Evolutionary conservation across 331 rosid genomes (phyloP), one percentile per base, ranked within the genome.

Genomic region (Phaseolus coccineus): DNA sequence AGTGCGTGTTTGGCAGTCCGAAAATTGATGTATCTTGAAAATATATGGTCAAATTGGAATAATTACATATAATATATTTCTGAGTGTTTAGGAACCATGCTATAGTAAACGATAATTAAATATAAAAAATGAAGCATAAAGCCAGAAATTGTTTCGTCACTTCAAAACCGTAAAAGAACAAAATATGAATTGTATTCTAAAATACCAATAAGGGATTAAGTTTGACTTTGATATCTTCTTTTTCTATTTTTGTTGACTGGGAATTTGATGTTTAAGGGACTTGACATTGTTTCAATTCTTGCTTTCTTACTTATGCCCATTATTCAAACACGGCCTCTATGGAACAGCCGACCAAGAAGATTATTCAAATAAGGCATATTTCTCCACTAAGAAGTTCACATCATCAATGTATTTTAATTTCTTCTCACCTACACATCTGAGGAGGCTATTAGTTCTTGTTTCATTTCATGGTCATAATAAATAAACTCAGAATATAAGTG

Each of bases 391-490:
- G 8, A 73, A 63, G 40, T 72, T 68, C 53, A 58, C 80, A 80
- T 27, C 80, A 66, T 46, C 19, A 5, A 19, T 69, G 52, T 69
- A 42, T 57, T 30, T n/a, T 44, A 69, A n/a, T 69, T 68, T 55
- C 76, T 19, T 68, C 42, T 44, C 8, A 28, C 50, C 13, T 30
- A 47, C 35, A 24, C 39, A 39, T 7, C 9, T 37, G 58, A 69
- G 39, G 33, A 58, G 67, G 27, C 58, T 75, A 25, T 42, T 67
- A 28, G 8, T 65, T 19, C 59, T 74, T 67, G 22, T 55, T 55
- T 74, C 42, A 57, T 56, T 81, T 61, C 50, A 66, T 79, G 31
- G 50, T 46, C 71, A 80, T 73, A 62, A 80, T 65, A 62, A 61
- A 51, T 48, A 56, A 24, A 9, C 44, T 59, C 46, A 46, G 19